These are phyloP conservation scores for Cetraspora pellucida DNA, from an alignment of 192 early-diverging fungal species.

Conservation along the genomic window DNA sequence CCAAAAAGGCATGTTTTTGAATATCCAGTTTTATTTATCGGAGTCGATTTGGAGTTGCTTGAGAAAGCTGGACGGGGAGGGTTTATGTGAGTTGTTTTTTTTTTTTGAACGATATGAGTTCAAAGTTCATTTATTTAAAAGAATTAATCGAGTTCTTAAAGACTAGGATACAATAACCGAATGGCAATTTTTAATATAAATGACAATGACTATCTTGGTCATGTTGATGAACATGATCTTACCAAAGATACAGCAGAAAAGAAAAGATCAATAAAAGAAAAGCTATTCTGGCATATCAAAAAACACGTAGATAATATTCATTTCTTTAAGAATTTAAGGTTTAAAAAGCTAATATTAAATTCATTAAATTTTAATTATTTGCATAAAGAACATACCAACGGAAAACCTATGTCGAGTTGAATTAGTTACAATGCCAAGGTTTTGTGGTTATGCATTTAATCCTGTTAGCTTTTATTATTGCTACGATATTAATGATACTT, in stretches of 20 bases:
- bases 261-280: constrained; percentile 31
- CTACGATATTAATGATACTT: constrained; percentile 31
- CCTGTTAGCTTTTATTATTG: constrained; percentile 58
- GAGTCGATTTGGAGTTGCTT: constrained; percentile 35
- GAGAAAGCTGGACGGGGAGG: background rate
- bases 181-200: constrained; percentile 20
- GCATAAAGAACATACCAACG: constrained; percentile 27
- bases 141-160: background rate
- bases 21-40: constrained; percentile 57
- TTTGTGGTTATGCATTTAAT: constrained; percentile 58
- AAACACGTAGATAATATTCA: constrained; percentile 28
- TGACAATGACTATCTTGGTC: constrained; percentile 34
- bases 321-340: background rate
- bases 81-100: background rate
- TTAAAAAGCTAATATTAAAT: background rate
- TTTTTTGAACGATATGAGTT: constrained; percentile 1
- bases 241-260: background rate
- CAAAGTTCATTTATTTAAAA: background rate
- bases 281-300: constrained; percentile 27
- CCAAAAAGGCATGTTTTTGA: constrained; percentile 51
- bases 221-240: background rate
- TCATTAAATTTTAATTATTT: background rate
- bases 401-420: constrained; percentile 9
- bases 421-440: constrained; percentile 55
- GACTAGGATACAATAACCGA: constrained; percentile 21